These are phyloP conservation scores for Vitis hybrid DNA, from an alignment of 177 flowering plant genomes.

Conservation along the genomic window DNA sequence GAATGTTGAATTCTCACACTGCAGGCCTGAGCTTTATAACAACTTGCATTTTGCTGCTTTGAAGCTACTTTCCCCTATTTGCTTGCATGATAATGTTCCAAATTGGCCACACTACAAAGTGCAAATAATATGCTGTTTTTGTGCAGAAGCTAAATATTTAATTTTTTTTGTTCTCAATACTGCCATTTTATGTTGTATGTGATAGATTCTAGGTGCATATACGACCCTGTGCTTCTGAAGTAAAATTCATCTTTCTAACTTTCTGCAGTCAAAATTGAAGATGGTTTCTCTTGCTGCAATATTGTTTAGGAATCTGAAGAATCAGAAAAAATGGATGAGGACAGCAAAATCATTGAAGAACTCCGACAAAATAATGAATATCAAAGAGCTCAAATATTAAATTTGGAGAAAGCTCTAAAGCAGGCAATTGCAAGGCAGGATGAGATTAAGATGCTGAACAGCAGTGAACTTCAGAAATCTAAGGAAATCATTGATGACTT, in stretches of 20 bases:
- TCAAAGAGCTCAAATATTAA: constrained; percentile 64
- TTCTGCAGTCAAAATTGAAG: constrained; percentile 29
- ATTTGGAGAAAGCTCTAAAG: constrained; percentile 73
- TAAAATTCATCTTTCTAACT: constrained; percentile 1
- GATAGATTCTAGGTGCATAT: neutral
- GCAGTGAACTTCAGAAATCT: constrained; percentile 59
- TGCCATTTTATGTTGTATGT: neutral
- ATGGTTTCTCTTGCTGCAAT: constrained; percentile 33
- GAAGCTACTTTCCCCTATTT: too few species aligned
- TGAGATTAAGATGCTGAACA: constrained; percentile 45
- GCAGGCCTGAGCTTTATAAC: too few species aligned
- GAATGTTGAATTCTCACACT: too few species aligned
- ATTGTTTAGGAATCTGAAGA: constrained; percentile 85
- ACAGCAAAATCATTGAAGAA: constrained; percentile 85
- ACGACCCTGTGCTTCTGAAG: constrained; percentile 6
- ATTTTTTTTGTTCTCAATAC: neutral
- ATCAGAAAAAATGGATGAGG: constrained; percentile 98
- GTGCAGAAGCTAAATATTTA: neutral
- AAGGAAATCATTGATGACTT: constrained; percentile 71
- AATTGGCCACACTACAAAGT: too few species aligned
- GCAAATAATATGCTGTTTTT: too few species aligned
- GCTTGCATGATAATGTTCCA: too few species aligned
- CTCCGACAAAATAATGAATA: constrained; percentile 58
- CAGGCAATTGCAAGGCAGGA: constrained; percentile 69
- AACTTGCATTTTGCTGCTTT: too few species aligned